Base-by-base conservation (phyloP, 345 rosid genomes). In the Hirschfeldia incana region DNA sequence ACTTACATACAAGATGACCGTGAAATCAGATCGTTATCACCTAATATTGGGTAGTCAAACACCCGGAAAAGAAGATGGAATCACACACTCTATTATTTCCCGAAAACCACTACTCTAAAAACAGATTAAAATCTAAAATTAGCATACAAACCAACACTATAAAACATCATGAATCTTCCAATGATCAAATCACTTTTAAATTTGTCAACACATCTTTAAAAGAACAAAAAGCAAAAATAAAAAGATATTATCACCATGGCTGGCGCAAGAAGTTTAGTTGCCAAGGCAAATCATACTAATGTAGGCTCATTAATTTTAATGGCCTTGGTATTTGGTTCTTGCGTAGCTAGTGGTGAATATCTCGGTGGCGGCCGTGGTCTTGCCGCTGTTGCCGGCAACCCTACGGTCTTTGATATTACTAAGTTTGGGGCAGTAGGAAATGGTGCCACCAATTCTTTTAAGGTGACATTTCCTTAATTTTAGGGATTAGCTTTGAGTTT, bases 231-330 rank as follows among this genome's bases (percentile, higher is more conserved):
- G 8, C 16, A 74, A 39, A 0, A 2, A 17, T 69, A 72, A 2
- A 70, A 70, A 70, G 76, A 75, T 69, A 73, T 84, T 2, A 60
- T 39, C 85, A 68, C 84, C 84, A 85, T 87, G 88, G 83, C 84
- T 76, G 74, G 27, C 67, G 84, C 84, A 81, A 72, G 73, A 74
- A 65, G 73, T 34, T 70, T 68, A 68, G 80, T 69, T 2, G 46
- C 74, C 59, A 69, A 69, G 75, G 78, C 66, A 60, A 78, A 65
- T 8, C 51, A 44, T 58, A 21, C 16, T 65, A 75, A 58, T 44
- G 44, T 76, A 71, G 69, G 83, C 13, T 71, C 79, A 59, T 70
- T 71, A 21, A 70, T 80, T 27, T 30, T 75, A 30, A 83, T 53
- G 68, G 77, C 77, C 34, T 78, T 84, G 72, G 84, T 78, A 21